Base-by-base conservation (phyloP, 768 basidiomycete species). In the Arthromyces matolae region DNA sequence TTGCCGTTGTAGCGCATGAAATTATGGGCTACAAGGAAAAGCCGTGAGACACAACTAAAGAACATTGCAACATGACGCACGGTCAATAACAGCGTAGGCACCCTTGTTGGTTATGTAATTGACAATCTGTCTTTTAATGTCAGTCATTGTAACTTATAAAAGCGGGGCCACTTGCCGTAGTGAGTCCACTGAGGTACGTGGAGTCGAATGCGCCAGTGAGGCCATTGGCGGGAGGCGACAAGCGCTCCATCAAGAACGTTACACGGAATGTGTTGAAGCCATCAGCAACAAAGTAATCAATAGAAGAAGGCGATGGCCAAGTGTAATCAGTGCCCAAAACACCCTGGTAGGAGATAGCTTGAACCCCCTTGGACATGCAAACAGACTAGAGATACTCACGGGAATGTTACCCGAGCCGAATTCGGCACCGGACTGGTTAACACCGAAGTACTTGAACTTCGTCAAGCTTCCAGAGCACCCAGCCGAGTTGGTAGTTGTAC, bases 191-290 rank as follows among this genome's bases (percentile, higher is more conserved):
- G 35, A 83, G 71, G 62, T 84, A 84, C 6, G 75, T 70, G 27
- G 68, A 51, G 55, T 79, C 64, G 61, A 81, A 79, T 9, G 77
- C 49, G 9, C 81, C 81, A 33, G 75, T 73, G 24, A 84, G 65
- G 10, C 82, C 81, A 23, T 58, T 71, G 1, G 78, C 55, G 31
- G 77, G 78, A 31, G 81, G 76, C 51, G 63, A 71, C 37, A 84
- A 51, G 43, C 81, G 77, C 59, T 84, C 82, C 64, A 77, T 66
- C 50, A 69, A 56, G 76, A 84, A 84, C 6, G 80, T 74, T 51
- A 84, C 64, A 49, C 80, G 79, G 78, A 82, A 82, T 12, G 76
- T 70, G 65, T 81, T 81, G 68, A 82, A 77, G 23, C 80, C 80
- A 56, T 78, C 63, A 13, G 59, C 63, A 38, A 78, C 65, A 61